phyloP scores from a whole-genome alignment of 495 filamentous ascomycete genomes.

The Saxophila tyrrhenica region DNA sequence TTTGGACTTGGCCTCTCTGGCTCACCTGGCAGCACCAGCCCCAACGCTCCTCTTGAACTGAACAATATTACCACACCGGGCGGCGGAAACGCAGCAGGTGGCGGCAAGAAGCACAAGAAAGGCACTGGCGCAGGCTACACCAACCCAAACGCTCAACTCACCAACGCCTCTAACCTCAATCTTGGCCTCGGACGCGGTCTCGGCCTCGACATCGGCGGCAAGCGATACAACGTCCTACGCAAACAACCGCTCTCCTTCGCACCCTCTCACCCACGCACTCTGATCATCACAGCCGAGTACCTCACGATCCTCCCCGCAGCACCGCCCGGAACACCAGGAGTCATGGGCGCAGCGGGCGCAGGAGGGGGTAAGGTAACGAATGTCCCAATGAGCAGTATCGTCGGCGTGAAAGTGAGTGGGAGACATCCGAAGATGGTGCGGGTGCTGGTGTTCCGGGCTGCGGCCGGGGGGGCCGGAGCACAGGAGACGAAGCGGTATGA shows the following conservation, averaged over 20 bases:
- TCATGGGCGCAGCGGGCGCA: conserved; percentile 13
- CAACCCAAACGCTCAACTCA: neutral
- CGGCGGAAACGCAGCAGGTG: conserved; percentile 38
- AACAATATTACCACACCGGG: conserved; percentile 27
- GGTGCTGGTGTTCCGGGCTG: conserved; percentile 57
- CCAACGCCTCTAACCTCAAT: conserved; percentile 2
- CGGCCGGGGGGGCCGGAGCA: conserved; percentile 31
- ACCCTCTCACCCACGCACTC: conserved; percentile 65
- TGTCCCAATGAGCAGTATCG: conserved; percentile 82
- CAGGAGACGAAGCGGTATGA: conserved; percentile 85
- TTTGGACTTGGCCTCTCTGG: conserved; percentile 52
- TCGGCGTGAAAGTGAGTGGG: conserved; percentile 84
- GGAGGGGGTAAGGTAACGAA: conserved; percentile 59
- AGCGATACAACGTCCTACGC: conserved; percentile 81
- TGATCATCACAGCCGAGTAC: conserved; percentile 90
- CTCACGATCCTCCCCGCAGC: conserved; percentile 84
- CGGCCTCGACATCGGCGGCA: conserved; percentile 45
- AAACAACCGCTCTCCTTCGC: conserved; percentile 93
- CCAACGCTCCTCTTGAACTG: conserved; percentile 63
- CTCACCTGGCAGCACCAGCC: conserved; percentile 69
- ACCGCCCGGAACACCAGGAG: neutral
- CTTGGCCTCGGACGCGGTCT: conserved; percentile 31
- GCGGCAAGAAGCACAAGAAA: conserved; percentile 51
- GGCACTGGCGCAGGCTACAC: neutral
- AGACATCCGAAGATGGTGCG: conserved; percentile 89